Base-by-base conservation (phyloP, 208 protist genomes). In the Leishmania aethiopica region DNA sequence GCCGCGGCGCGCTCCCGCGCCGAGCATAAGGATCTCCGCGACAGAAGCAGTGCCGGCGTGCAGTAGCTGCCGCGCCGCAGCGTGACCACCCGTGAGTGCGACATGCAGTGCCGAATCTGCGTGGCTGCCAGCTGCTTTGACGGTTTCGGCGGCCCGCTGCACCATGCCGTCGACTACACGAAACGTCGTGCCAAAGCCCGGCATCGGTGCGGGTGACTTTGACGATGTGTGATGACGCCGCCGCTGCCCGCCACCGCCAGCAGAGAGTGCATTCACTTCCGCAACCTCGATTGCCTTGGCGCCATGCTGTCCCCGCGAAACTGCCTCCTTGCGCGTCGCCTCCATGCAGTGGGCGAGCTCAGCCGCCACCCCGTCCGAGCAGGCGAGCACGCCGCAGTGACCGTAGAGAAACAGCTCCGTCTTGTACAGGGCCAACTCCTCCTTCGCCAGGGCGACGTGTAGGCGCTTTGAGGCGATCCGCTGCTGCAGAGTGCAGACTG, bases 341-440 rank as follows among this genome's bases (percentile, higher is more conserved):
- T 78, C n/a, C 47, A 47, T 25, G 32, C 59, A 55, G 37, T 62
- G 62, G 25, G n/a, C 7, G n/a, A 84, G 64, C 83, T 83, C 47
- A 32, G 77, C 70, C 15, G 74, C 75, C 4, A 78, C 78, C 19
- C 25, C 78, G 67, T 92, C 84, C 4, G 81, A 85, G 74, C 89
- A 95, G 17, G 82, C 82, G 5, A 94, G 80, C 0, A 96, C 80
- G 40, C 91, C 91, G 42, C 82, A 83, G 25, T 87, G 82, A 19
- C 78, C 85, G 79, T 92, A 95, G 45, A 85, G n/a, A 71, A 86
- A 88, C 64, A 94, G 86, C 55, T 96, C 89, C 4, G 75, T 84
- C 78, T 94, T 95, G 84, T 92, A 97, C 6, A 96, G 78, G 7
- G 89, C 90, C 19, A 97, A 53, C 60, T 97, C 93, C 73, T 96